These are phyloP conservation scores for Fulvia fulva DNA, from an alignment of 2,329 filamentous ascomycete species.

Conservation along the genomic window DNA sequence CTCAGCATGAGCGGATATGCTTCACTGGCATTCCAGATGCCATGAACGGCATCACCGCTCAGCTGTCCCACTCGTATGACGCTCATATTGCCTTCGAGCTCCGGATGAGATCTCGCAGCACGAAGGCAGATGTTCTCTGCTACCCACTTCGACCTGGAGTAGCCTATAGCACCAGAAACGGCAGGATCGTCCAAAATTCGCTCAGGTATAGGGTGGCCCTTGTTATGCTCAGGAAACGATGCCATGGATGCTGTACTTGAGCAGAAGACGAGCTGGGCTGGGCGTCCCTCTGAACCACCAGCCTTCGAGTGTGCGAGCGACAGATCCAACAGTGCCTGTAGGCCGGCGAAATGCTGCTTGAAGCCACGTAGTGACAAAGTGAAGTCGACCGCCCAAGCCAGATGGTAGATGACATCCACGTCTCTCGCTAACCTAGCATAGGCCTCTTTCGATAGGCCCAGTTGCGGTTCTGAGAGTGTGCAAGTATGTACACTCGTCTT, in stretches of 20 bases:
- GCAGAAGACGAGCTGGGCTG: constrained; percentile 46
- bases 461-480: constrained; percentile 44
- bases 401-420: constrained; percentile 55
- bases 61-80: constrained; percentile 48
- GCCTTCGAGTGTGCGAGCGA: constrained; percentile 30
- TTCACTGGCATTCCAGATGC: constrained; percentile 49
- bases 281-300: constrained; percentile 1
- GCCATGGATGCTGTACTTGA: constrained; percentile 45
- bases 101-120: constrained; percentile 29
- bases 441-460: constrained; percentile 46
- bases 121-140: constrained; percentile 52
- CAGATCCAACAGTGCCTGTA: constrained; percentile 49
- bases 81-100: constrained; percentile 38
- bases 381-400: constrained; percentile 65
- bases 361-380: constrained; percentile 53
- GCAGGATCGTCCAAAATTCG: constrained; percentile 38
- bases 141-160: constrained; percentile 57
- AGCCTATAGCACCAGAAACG: constrained; percentile 49
- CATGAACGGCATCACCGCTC: constrained; percentile 41
- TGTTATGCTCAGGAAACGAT: constrained; percentile 34
- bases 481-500: constrained; percentile 48
- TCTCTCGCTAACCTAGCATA: constrained; percentile 43
- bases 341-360: constrained; percentile 48
- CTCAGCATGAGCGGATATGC: constrained; percentile 49
- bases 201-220: constrained; percentile 39